phyloP scores from a whole-genome alignment of 116 monocot genomes.

The Dioscorea cayenensis region DNA sequence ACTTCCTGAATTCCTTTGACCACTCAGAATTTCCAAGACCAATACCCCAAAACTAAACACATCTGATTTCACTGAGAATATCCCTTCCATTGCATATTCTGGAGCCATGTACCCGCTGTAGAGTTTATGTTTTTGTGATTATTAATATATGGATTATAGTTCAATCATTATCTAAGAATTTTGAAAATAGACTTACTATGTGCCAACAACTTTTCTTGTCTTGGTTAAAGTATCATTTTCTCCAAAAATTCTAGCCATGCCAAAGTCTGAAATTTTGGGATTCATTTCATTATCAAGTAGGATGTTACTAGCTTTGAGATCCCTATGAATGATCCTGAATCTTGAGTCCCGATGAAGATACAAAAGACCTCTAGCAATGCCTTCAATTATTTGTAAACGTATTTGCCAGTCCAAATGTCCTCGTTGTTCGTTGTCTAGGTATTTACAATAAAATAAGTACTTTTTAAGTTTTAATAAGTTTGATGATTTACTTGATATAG shows the following conservation, averaged over 20 bases:
- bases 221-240: neutral
- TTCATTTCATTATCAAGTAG: slow-evolving; percentile 14
- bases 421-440: neutral
- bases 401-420: neutral
- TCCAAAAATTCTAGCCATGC: slow-evolving; percentile 19
- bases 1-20: slow-evolving; percentile 12
- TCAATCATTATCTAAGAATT: neutral
- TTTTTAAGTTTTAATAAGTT: no score
- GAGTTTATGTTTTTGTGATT: neutral
- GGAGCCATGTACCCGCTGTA: slow-evolving; percentile 14
- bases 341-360: slow-evolving; percentile 20
- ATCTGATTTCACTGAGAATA: slow-evolving; percentile 11
- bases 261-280: slow-evolving; percentile 23
- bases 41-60: slow-evolving; percentile 34
- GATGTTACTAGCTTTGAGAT: slow-evolving; percentile 21
- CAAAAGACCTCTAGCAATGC: slow-evolving; percentile 12
- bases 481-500: neutral
- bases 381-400: slow-evolving; percentile 6
- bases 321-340: slow-evolving; percentile 22
- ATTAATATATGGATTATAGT: no score
- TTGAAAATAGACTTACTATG: slow-evolving; percentile 14
- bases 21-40: slow-evolving; percentile 24
- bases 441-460: neutral
- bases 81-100: slow-evolving; percentile 4
- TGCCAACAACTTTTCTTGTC: slow-evolving; percentile 16